Evolutionary conservation across 495 filamentous ascomycete genomes (phyloP), one percentile per base, ranked within the genome.

Genomic region (Daldinia concentrica): DNA sequence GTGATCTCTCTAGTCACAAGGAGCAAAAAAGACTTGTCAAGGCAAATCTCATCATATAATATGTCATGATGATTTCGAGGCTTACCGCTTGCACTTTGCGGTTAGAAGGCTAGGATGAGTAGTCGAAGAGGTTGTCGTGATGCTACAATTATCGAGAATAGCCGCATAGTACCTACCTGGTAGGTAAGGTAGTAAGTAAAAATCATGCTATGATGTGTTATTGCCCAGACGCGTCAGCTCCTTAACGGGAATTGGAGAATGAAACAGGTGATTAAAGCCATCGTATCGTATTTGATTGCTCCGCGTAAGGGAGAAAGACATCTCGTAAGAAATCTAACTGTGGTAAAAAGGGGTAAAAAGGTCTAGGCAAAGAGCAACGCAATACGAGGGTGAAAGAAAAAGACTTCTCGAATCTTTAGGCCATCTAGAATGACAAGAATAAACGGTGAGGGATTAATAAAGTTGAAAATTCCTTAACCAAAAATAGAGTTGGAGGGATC

Each of bases 121-220:
- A 34, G 17, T 63, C 29, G 41, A 54, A 58, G 15, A 30, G 19
- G 17, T 30, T 17, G 22, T 2, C 22, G 34, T 36, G 4, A 30
- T 51, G 43, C 39, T 27, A 57, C 6, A 48, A 24, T 66, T 27
- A 56, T 71, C 17, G 37, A 60, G n/a, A 36, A 29, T 8, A 29
- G 24, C 63, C 37, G 43, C 14, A 14, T 36, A 36, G 3, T 66
- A 67, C 64, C 45, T 68, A 65, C 64, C 69, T 57, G 0, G 34
- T 50, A 67, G 43, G 69, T 72, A 66, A 72, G 69, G 69, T 64
- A 51, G 63, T 67, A 72, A 58, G 15, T 22, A n/a, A n/a, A n/a
- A n/a, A n/a, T 14, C 37, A 52, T 50, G 59, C 17, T 19, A 34
- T 57, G 56, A 50, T 2, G 60, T 64, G 37, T 61, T 22, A 68